Conservation (phyloP, 768 basidiomycete species). For the Boletus pseudopeckii region DNA sequence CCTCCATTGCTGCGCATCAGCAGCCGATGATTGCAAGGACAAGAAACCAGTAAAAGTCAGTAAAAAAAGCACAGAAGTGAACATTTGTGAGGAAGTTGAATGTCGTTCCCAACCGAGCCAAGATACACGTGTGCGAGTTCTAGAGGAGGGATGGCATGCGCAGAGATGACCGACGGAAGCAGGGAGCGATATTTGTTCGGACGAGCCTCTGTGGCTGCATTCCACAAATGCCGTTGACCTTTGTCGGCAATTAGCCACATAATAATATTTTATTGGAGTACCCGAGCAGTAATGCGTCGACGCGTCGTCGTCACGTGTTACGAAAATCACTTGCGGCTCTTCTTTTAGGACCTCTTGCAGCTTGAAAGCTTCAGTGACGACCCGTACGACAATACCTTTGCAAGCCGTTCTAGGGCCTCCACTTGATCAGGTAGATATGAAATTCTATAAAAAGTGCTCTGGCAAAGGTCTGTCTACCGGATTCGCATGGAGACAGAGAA, state of each 20-base stretch:
- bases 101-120: background rate
- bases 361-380: background rate
- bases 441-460: too few relatives aligned
- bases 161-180: background rate
- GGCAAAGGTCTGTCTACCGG: background rate
- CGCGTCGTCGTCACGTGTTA: slow-evolving; percentile 28
- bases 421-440: too few relatives aligned
- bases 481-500: background rate
- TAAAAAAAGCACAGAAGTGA: slow-evolving; percentile 5
- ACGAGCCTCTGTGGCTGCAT: slow-evolving; percentile 6
- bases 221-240: slow-evolving; percentile 23
- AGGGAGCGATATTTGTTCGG: slow-evolving; percentile 4
- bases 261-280: slow-evolving; percentile 1
- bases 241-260: slow-evolving; percentile 21
- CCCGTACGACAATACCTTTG: too few relatives aligned
- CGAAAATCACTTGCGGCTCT: slow-evolving; percentile 16
- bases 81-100: slow-evolving; percentile 4
- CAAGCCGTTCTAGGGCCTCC: background rate
- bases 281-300: background rate
- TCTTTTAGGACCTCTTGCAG: background rate
- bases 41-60: slow-evolving; percentile 8
- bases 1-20: slow-evolving; percentile 48
- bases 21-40: slow-evolving; percentile 24
- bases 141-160: slow-evolving; percentile 7
- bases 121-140: background rate